Conservation (phyloP, 352 stramenopile species). For the Globisporangium megalacanthum region DNA sequence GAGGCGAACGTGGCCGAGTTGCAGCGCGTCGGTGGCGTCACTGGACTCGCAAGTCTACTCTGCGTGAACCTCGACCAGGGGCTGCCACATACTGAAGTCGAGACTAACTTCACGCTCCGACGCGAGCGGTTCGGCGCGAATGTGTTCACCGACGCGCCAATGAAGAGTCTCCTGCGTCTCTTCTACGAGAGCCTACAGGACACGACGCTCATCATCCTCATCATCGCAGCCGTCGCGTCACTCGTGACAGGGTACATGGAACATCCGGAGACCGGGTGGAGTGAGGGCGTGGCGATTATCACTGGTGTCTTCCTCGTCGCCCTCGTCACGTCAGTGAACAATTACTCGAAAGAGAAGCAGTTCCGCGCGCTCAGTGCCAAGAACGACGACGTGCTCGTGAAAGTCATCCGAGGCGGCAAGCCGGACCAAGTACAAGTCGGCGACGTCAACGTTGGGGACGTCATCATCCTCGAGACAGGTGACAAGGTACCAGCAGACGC, state of each 20-base stretch:
- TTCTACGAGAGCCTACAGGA: conserved; percentile 88
- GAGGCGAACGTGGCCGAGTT: conserved; percentile 64
- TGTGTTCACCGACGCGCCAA: conserved; percentile 65
- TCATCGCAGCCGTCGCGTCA: conserved; percentile 81
- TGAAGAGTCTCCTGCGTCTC: conserved; percentile 73
- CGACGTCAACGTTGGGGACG: conserved; percentile 77
- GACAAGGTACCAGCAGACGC: conserved; percentile 95
- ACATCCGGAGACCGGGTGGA: conserved; percentile 84
- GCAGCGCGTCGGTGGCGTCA: conserved; percentile 49
- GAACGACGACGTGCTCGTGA: conserved; percentile 87
- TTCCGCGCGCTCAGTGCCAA: conserved; percentile 82
- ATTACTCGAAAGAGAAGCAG: conserved; percentile 95
- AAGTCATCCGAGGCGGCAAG: conserved; percentile 63
- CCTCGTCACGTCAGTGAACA: conserved; percentile 93
- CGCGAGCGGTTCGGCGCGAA: conserved; percentile 58
- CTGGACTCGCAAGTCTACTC: conserved; percentile 47
- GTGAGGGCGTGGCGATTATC: conserved; percentile 94
- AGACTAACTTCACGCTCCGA: conserved; percentile 45
- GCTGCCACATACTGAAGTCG: conserved; percentile 51
- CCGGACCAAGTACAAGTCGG: conserved; percentile 63
- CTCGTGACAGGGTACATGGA: conserved; percentile 79
- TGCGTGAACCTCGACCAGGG: conserved; percentile 68
- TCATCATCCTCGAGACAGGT: conserved; percentile 91
- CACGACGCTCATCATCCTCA: conserved; percentile 88
- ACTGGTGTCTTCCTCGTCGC: conserved; percentile 92